These are phyloP conservation scores for Trichoderma sp. DNA, from an alignment of 2,329 filamentous ascomycete genomes.

Conservation along the genomic window DNA sequence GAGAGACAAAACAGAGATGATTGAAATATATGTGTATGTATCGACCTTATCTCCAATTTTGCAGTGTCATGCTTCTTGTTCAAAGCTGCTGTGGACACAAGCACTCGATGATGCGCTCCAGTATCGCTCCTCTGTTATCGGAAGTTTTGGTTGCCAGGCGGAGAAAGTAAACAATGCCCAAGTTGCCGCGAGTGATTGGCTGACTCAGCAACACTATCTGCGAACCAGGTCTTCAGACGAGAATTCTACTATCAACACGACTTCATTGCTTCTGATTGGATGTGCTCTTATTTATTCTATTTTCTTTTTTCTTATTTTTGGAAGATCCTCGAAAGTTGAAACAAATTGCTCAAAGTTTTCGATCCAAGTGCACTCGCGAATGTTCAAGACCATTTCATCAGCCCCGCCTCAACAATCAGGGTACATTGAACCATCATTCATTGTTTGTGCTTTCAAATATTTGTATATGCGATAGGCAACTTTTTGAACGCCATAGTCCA, in stretches of 20 bases:
- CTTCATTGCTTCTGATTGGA: not conserved
- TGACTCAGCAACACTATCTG: not conserved
- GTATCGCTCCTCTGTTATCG: not conserved
- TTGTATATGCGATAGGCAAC: not conserved
- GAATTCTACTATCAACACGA: not conserved
- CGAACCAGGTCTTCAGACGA: not conserved
- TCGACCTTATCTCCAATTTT: not conserved
- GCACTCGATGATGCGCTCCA: not conserved
- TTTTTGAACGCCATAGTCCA: not conserved
- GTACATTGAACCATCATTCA: not conserved
- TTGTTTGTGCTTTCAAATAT: not conserved
- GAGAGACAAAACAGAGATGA: not conserved
- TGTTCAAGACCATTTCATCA: not conserved
- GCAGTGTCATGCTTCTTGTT: not conserved
- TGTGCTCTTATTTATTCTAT: not conserved
- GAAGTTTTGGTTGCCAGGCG: slow-evolving; percentile 39
- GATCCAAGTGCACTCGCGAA: not conserved
- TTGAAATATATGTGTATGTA: not conserved
- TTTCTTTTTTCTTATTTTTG: not conserved
- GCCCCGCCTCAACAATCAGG: not conserved
- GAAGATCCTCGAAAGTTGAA: not conserved
- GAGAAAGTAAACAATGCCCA: slow-evolving; percentile 43
- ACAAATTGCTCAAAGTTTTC: not conserved
- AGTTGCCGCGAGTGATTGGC: slow-evolving; percentile 28
- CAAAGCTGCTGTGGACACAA: not conserved